These are phyloP conservation scores for Vigna reflexopilosa DNA, from an alignment of 306 rosid genomes.

Conservation along the genomic window DNA sequence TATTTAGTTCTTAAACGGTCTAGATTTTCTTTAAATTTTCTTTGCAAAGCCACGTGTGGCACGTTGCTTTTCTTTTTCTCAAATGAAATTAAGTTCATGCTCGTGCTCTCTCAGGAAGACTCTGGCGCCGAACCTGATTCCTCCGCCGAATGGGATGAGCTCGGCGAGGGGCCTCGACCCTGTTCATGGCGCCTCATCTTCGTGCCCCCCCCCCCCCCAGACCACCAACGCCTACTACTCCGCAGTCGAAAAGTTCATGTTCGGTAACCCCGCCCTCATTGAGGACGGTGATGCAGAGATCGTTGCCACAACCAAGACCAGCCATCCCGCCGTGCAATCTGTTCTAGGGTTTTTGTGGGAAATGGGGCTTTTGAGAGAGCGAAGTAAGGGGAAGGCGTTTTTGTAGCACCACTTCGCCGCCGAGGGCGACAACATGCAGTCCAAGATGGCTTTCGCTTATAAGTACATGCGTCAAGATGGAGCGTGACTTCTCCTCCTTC, in stretches of 20 bases:
- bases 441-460: slow-evolving; percentile 96
- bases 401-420: slow-evolving; percentile 80
- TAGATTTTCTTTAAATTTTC: too few species aligned
- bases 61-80: too few species aligned
- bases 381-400: slow-evolving; percentile 70
- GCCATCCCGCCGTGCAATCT: slow-evolving; percentile 72
- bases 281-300: slow-evolving; percentile 72
- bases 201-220: slow-evolving; percentile 57
- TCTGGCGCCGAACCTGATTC: slow-evolving; percentile 65
- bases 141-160: slow-evolving; percentile 88
- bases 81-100: slow-evolving; percentile 43
- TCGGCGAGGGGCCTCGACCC: slow-evolving; percentile 90
- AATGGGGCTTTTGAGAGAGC: slow-evolving; percentile 77
- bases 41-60: too few species aligned
- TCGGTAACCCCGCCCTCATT: slow-evolving; percentile 57
- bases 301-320: slow-evolving; percentile 56
- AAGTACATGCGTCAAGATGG: slow-evolving; percentile 86
- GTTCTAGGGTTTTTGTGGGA: slow-evolving; percentile 79
- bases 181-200: slow-evolving; percentile 91
- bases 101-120: slow-evolving; percentile 82
- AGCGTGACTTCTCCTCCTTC: background rate
- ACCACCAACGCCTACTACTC: slow-evolving; percentile 50
- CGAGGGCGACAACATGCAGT: slow-evolving; percentile 82
- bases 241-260: slow-evolving; percentile 57
- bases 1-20: too few species aligned